These are phyloP conservation scores for Trypanosoma mega DNA, from an alignment of 208 protist species.

Conservation along the genomic window DNA sequence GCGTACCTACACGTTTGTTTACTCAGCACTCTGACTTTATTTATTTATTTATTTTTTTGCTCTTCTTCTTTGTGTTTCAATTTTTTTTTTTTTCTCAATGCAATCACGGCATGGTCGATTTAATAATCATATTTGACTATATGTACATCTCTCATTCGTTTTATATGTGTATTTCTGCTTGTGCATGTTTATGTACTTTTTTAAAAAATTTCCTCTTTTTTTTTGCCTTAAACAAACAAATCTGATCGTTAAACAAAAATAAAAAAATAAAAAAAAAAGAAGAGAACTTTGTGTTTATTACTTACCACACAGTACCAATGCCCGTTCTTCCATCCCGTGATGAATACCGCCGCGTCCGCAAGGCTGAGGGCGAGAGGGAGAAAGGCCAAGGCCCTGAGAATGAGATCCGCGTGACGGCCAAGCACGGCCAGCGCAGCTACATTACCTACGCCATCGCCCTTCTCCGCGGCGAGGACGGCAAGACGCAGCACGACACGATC, in stretches of 20 bases:
- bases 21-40: neutral
- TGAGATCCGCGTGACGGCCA: conserved; percentile 84
- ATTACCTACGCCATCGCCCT: conserved; percentile 89
- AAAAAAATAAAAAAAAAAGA: neutral
- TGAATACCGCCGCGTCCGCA: conserved; percentile 72
- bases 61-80: conserved; percentile 9
- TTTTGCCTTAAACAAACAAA: no score
- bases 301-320: conserved; percentile 20
- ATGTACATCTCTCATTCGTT: neutral
- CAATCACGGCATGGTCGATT: no score
- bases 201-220: conserved; percentile 3
- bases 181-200: neutral
- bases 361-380: conserved; percentile 45
- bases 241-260: no score
- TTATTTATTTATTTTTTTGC: conserved; percentile 10
- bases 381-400: conserved; percentile 74
- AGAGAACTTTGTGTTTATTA: neutral
- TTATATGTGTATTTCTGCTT: neutral
- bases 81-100: neutral
- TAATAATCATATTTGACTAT: neutral
- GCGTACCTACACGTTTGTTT: no score
- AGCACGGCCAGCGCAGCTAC: conserved; percentile 82
- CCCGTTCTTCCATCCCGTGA: conserved; percentile 56
- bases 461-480: conserved; percentile 81
- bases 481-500: conserved; percentile 80